These are phyloP conservation scores for Clavaria fumosa DNA, from an alignment of 768 basidiomycete species.

Conservation along the genomic window DNA sequence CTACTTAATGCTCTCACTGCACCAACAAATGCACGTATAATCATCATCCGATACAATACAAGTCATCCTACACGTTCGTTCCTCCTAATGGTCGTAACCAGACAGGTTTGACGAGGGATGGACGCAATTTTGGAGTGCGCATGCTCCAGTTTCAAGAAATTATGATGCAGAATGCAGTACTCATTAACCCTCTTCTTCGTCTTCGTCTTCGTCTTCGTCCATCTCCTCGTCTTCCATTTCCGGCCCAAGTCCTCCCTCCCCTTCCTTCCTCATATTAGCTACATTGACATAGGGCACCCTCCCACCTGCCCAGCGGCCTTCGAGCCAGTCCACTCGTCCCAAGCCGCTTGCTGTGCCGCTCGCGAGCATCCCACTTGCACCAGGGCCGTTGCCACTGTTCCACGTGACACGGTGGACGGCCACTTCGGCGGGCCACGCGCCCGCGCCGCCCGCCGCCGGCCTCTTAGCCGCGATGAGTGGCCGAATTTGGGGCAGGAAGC, in stretches of 20 bases:
- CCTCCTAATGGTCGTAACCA: too few species aligned
- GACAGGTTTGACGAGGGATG: too few species aligned
- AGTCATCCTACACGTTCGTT: too few species aligned
- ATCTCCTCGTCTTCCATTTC: not conserved
- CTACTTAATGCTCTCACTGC: too few species aligned
- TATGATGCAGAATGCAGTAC: too few species aligned
- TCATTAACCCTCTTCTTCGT: too few species aligned
- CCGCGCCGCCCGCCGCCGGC: constrained; percentile 27
- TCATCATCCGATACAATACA: too few species aligned
- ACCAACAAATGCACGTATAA: too few species aligned
- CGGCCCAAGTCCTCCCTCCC: not conserved
- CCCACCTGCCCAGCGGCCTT: constrained; percentile 59
- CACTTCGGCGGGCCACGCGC: constrained; percentile 69
- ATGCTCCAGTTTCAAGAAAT: too few species aligned
- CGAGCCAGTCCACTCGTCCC: constrained; percentile 68
- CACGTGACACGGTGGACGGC: constrained; percentile 67
- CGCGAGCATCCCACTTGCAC: constrained; percentile 43
- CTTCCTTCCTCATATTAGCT: constrained; percentile 44
- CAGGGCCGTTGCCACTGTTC: constrained; percentile 65
- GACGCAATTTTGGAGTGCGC: too few species aligned
- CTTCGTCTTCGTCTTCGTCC: too few species aligned
- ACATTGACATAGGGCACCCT: constrained; percentile 53
- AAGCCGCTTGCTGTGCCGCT: constrained; percentile 75
- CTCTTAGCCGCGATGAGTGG: not conserved
- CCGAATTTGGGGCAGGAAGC: constrained; percentile 57